Conservation (phyloP, 768 basidiomycete genomes). For the Neoboletus brunneissimus region DNA sequence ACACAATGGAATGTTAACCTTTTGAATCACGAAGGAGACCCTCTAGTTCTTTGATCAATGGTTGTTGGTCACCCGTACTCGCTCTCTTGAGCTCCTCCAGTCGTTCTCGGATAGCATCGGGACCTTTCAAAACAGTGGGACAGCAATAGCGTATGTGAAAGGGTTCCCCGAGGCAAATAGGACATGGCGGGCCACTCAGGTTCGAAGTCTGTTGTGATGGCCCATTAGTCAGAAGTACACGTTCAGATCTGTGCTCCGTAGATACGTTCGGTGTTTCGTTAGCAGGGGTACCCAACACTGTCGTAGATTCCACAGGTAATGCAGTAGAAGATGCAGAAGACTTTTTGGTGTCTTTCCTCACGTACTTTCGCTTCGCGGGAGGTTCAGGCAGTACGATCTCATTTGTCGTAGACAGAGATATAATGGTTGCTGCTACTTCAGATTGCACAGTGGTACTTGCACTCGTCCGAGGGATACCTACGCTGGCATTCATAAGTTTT, state of each 20-base stretch:
- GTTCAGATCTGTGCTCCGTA: background rate
- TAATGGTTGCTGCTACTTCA: conserved; percentile 21
- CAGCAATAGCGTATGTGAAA: conserved; percentile 51
- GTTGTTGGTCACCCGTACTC: conserved; percentile 17
- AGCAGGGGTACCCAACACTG: background rate
- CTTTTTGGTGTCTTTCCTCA: conserved; percentile 10
- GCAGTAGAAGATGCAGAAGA: background rate
- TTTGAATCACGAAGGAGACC: conserved; percentile 31
- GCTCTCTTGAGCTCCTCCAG: conserved; percentile 41
- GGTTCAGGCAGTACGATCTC: conserved; percentile 3
- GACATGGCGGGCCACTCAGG: conserved; percentile 32
- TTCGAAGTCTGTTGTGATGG: background rate
- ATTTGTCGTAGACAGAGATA: conserved; percentile 8
- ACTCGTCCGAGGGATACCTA: conserved; percentile 19
- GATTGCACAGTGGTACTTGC: conserved; percentile 15
- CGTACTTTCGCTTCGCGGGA: conserved; percentile 6
- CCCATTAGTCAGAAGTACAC: background rate
- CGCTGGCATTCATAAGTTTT: conserved; percentile 22
- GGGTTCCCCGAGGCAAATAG: conserved; percentile 44
- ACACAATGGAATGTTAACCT: conserved; percentile 15
- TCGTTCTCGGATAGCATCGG: conserved; percentile 43
- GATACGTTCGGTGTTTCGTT: background rate
- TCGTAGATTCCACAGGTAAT: background rate
- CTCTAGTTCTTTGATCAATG: conserved; percentile 43
- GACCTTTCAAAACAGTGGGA: conserved; percentile 44